Conservation (phyloP, 805 yeast genomes). For the Saturnispora galanensis region DNA sequence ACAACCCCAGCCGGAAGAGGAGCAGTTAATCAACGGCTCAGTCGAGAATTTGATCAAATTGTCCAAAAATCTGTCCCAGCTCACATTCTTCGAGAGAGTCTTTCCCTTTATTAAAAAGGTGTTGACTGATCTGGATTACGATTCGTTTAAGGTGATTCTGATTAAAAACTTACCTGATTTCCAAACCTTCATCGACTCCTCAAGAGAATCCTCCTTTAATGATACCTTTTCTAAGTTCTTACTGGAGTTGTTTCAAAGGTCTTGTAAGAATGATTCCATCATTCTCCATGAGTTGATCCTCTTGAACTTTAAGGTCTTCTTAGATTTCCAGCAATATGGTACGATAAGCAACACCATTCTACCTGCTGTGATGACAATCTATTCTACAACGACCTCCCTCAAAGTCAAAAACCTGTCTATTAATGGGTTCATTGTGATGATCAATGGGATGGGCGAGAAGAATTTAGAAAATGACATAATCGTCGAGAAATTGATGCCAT, state of each 20-base stretch:
- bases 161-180: conserved; percentile 23
- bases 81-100: conserved; percentile 67
- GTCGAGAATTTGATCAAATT: conserved; percentile 50
- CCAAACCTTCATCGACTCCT: conserved; percentile 22
- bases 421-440: conserved; percentile 46
- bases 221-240: conserved; percentile 24
- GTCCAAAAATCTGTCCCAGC: conserved; percentile 58
- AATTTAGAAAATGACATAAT: conserved; percentile 63
- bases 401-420: conserved; percentile 67
- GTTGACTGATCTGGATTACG: conserved; percentile 19
- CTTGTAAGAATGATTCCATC: conserved; percentile 12
- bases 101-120: conserved; percentile 34
- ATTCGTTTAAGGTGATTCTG: conserved; percentile 24
- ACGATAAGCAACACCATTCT: conserved; percentile 65
- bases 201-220: conserved; percentile 13
- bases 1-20: conserved; percentile 17
- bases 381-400: conserved; percentile 75
- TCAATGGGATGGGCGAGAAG: conserved; percentile 33
- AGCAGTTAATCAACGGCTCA: conserved; percentile 35
- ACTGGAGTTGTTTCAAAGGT: conserved; percentile 25
- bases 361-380: conserved; percentile 62
- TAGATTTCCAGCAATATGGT: conserved; percentile 32
- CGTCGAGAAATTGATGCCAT: conserved; percentile 71
- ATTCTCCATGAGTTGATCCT: conserved; percentile 28
- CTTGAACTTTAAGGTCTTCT: conserved; percentile 19